Evolutionary conservation across 345 rosid genomes (phyloP).

Genomic region (Gossypium anomalum): DNA sequence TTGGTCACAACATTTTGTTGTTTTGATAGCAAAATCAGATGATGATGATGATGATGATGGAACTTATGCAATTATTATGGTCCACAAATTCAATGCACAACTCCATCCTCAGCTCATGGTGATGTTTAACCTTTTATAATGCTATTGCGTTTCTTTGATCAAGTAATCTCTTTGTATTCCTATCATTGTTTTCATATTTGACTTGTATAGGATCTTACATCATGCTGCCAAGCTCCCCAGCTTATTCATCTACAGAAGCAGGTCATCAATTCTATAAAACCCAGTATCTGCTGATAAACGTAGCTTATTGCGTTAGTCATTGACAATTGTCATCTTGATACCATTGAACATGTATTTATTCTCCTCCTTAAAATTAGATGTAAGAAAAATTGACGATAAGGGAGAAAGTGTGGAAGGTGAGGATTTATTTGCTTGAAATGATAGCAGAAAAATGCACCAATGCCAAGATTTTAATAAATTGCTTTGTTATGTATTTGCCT

Average conservation of each 20-base stretch:
- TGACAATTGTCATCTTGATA: background rate
- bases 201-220: background rate
- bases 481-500: background rate
- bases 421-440: background rate
- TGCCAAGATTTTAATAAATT: background rate
- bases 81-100: background rate
- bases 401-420: background rate
- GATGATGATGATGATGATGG: background rate
- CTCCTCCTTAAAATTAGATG: background rate
- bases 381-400: background rate
- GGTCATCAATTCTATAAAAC: background rate
- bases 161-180: background rate
- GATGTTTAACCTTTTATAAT: background rate
- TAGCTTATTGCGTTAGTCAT: background rate
- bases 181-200: background rate
- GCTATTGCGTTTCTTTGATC: background rate
- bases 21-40: conserved; percentile 10
- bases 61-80: background rate
- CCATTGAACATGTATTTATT: background rate
- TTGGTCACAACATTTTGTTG: background rate
- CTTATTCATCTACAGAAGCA: conserved; percentile 1
- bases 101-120: background rate
- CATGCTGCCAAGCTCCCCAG: conserved; percentile 3
- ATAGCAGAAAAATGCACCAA: background rate
- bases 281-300: background rate